Conservation (phyloP, 2,329 filamentous ascomycete genomes). For the Fusarium papillatum region DNA sequence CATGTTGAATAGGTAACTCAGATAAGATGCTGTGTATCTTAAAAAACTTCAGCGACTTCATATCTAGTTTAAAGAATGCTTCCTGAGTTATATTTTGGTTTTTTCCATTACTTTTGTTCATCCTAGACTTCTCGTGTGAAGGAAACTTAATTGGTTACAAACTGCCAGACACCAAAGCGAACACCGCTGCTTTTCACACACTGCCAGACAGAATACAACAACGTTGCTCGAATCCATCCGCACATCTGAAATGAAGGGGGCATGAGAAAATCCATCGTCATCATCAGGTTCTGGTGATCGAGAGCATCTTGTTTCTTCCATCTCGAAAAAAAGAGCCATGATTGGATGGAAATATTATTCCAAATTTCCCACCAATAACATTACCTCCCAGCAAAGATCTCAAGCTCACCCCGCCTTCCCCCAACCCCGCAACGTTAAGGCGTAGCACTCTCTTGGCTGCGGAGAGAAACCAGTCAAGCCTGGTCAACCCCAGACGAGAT, state of each 20-base stretch:
- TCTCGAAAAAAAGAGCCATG: not conserved
- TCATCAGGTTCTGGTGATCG: not conserved
- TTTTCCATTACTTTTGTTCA: too few relatives aligned
- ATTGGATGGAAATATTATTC: not conserved
- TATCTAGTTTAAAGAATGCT: not conserved
- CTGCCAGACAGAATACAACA: too few relatives aligned
- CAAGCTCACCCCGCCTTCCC: conserved; percentile 6
- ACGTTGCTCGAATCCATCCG: not conserved
- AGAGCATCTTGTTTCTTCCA: not conserved
- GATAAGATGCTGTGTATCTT: not conserved
- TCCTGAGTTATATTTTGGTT: too few relatives aligned
- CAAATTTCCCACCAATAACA: conserved; percentile 4
- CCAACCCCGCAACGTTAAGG: conserved; percentile 9
- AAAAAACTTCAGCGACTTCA: fast-evolving
- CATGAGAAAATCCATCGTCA: not conserved
- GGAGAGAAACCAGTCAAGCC: not conserved
- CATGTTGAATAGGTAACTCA: not conserved
- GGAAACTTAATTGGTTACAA: not conserved
- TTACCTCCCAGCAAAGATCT: not conserved
- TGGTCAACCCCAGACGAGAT: conserved; percentile 6
- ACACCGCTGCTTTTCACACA: not conserved
- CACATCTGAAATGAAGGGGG: not conserved
- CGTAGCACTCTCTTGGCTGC: not conserved
- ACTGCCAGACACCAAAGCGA: not conserved
- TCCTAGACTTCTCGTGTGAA: not conserved